Percentiles rank a stretch among this genome's conserved stretches.
Conservation (phyloP, 768 basidiomycete genomes). For the Ramaria sp. region DNA sequence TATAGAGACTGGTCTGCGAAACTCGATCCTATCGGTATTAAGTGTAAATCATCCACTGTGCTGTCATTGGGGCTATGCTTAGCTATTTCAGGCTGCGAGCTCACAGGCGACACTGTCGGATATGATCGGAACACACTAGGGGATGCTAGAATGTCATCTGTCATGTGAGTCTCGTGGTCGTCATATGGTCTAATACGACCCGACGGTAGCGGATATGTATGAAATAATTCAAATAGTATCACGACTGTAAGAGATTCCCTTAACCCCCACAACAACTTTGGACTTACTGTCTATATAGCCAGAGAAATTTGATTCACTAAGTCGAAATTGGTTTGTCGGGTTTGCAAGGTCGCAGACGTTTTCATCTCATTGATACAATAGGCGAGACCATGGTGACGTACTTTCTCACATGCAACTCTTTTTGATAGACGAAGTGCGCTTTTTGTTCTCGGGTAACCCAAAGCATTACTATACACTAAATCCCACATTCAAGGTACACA, state of each 20-base stretch:
- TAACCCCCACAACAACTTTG: slow-evolving; percentile 5
- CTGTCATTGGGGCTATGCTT: slow-evolving; percentile 3
- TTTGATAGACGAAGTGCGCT: slow-evolving; percentile 77
- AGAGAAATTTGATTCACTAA: slow-evolving; percentile 95
- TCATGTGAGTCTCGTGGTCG: slow-evolving; percentile 51
- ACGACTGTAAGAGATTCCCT: slow-evolving; percentile 48
- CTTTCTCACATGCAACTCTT: slow-evolving; percentile 67
- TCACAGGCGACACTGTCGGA: slow-evolving; percentile 83
- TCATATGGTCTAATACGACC: not conserved
- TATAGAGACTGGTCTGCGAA: slow-evolving; percentile 75
- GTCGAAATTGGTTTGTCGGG: slow-evolving; percentile 62
- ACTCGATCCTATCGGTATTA: slow-evolving; percentile 64
- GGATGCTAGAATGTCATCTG: slow-evolving; percentile 60
- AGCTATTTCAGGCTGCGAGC: slow-evolving; percentile 54
- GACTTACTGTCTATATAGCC: slow-evolving; percentile 35
- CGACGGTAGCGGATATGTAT: not conserved
- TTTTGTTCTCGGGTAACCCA: not conserved
- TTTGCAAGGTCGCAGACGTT: not conserved
- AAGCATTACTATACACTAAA: not conserved
- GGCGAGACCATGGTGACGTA: slow-evolving; percentile 54
- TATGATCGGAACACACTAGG: slow-evolving; percentile 58
- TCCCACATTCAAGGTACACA: slow-evolving; percentile 56
- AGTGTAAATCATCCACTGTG: slow-evolving; percentile 38
- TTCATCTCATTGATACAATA: slow-evolving; percentile 16
- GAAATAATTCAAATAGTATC: slow-evolving; percentile 32